Evolutionary conservation across 495 filamentous ascomycete genomes (phyloP).

Genomic region (Cenococcum geophilum): DNA sequence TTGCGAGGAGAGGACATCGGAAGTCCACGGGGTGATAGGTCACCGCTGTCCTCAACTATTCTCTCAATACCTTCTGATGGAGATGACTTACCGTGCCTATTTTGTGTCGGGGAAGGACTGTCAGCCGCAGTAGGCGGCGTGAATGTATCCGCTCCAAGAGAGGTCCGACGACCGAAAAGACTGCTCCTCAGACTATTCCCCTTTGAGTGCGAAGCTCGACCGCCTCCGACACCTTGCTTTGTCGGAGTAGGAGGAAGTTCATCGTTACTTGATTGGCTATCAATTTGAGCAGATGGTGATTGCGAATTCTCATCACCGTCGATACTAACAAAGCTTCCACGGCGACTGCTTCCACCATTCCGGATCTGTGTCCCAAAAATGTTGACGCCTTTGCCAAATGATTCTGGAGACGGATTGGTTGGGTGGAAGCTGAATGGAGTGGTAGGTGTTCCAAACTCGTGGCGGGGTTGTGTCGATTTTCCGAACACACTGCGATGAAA

Average conservation of each 20-base stretch:
- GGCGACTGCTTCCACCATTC: constrained; percentile 49
- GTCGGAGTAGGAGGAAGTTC: constrained; percentile 90
- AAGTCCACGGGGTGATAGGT: background rate
- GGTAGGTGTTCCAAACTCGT: constrained; percentile 58
- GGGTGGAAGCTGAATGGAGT: constrained; percentile 55
- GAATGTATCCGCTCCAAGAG: constrained; percentile 42
- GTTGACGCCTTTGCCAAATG: constrained; percentile 60
- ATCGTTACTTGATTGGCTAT: constrained; percentile 59
- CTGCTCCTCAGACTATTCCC: constrained; percentile 42
- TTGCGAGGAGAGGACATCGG: constrained; percentile 4
- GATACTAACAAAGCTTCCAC: constrained; percentile 69
- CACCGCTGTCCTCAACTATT: background rate
- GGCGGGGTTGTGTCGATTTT: constrained; percentile 50
- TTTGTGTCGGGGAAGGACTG: constrained; percentile 2
- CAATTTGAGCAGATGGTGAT: constrained; percentile 52
- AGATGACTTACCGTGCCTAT: constrained; percentile 12
- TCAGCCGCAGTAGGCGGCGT: constrained; percentile 26
- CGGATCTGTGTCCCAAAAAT: constrained; percentile 58
- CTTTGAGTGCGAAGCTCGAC: constrained; percentile 36
- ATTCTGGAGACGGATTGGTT: constrained; percentile 45
- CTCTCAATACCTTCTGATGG: constrained; percentile 1
- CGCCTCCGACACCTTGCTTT: constrained; percentile 55
- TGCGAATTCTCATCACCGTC: constrained; percentile 64
- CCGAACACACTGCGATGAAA: constrained; percentile 48
- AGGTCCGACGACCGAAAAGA: constrained; percentile 40